Conservation (phyloP, 306 rosid genomes). For the Sicyos edulis region DNA sequence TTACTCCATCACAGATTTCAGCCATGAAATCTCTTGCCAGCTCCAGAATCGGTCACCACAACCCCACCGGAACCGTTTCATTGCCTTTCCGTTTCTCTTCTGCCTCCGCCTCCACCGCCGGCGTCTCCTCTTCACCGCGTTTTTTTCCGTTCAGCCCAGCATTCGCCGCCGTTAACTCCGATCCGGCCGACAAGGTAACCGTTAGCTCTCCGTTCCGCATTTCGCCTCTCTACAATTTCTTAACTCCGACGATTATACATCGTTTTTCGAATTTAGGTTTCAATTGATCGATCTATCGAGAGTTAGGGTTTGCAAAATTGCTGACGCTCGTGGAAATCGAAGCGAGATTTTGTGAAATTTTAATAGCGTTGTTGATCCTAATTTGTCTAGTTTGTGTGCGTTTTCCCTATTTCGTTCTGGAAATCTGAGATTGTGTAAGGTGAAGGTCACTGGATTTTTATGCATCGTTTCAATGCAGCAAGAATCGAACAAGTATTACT, state of each 20-base stretch:
- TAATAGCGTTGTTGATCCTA: neutral
- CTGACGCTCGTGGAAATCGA: neutral
- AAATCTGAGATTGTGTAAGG: neutral
- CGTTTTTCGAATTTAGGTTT: neutral
- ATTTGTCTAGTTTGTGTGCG: neutral
- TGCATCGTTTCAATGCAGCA: slow-evolving; percentile 28
- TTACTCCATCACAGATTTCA: slow-evolving; percentile 6
- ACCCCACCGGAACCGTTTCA: slow-evolving; percentile 21
- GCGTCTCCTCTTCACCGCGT: slow-evolving; percentile 20
- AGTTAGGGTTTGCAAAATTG: no score
- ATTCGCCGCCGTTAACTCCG: slow-evolving; percentile 58
- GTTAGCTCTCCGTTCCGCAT: neutral
- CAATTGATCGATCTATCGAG: neutral
- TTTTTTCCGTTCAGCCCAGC: slow-evolving; percentile 41
- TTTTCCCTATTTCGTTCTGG: neutral
- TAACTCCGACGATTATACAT: neutral
- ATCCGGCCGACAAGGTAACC: slow-evolving; percentile 54
- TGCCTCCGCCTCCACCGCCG: slow-evolving; percentile 24
- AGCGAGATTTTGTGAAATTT: neutral
- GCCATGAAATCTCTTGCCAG: slow-evolving; percentile 18
- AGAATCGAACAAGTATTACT: slow-evolving; percentile 52
- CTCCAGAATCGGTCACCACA: slow-evolving; percentile 18
- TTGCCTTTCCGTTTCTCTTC: slow-evolving; percentile 26
- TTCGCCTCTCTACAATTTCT: neutral
- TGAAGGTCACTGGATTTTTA: neutral